Evolutionary conservation across 805 yeast species (phyloP), one percentile per base, ranked within the genome.

Genomic region (Wickerhamiella sorbophila): DNA sequence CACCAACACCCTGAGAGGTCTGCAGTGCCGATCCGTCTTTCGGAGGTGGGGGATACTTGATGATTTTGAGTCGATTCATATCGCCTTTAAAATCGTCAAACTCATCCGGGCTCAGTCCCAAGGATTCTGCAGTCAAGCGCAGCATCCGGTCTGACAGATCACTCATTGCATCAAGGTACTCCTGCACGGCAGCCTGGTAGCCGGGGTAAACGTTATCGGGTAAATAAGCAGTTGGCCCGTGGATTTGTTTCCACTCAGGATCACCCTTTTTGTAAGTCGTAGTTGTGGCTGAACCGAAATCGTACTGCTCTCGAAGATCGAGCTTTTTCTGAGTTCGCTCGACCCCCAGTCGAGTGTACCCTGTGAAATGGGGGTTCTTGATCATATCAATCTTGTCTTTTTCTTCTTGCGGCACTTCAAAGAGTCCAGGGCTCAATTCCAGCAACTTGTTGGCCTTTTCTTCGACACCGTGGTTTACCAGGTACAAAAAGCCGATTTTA

Each of bases 251-350:
- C 60, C 71, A 72, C 15, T 44, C 44, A 4, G 57, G 55, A 18
- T 44, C 44, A 15, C 32, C 41, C 2, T 48, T 47, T 31, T 49
- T 47, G 34, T 41, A 48, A 12, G 19, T 31, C 3, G 43, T 32
- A 12, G 18, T 10, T 5, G 38, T 36, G n/a, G 41, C 31, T 6
- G 45, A 71, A 4, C 73, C 79, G 43, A 75, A 60, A 51, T 75
- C 81, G 44, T 70, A 68, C 56, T 76, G 81, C 50, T 75, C 82
- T 43, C 80, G 60, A 67, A 75, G 67, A 51, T 75, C 82, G 3
- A 70, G 63, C 20, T 60, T 60, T 18, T 61, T 60, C 10, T 74
- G 73, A 0, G 80, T 74, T 40, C 71, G 67, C 50, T 75, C 80
- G 44, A 73, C 71, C 5, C 77, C 79, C 19, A 75, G 58, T 31